Base-by-base conservation (phyloP, 2,329 filamentous ascomycete species). In the Rutstroemia sp. region DNA sequence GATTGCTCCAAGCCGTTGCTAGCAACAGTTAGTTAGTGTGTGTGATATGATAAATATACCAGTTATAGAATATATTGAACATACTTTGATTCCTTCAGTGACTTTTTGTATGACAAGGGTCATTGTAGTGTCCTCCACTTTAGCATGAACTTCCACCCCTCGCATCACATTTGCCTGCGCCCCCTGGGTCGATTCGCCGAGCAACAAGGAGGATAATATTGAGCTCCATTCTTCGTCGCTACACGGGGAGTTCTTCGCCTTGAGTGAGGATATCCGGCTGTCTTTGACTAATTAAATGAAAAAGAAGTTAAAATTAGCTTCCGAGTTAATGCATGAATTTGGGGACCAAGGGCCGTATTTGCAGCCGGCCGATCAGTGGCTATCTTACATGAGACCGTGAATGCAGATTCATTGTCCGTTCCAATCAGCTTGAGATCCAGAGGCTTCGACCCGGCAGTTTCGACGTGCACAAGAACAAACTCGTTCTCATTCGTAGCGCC, bases 1-100 rank as follows among this genome's bases (percentile, higher is more conserved):
- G 58, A 92, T 77, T 21, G 78, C 73, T 36, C 88, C 88, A n/a
- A 90, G 77, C 27, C 77, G 81, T 84, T 87, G 83, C 83, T 87
- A 61, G 25, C 16, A 16, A 47, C 48, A 23, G 23, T 23, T 23
- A 9, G 50, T 64, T 56, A 63, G 62, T 54, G 38, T 54, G 38
- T 46, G 34, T 48, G 61, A 44, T 39, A 40, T 51, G 48, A 59
- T 48, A 44, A 47, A 19, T 14, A 9, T 46, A 14, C 40, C 25
- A 44, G 23, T 14, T 10, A 21, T 27, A 39, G 34, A 42, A 40
- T 16, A 19, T 19, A 45, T 38, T 16, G n/a, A 5, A 48, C 36
- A 79, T 74, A 86, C 86, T 57, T 83, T 87, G 63, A 90, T 88
- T 45, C 84, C 85, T 60, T 83, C 77, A 40, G 86, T 78, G 56